Evolutionary conservation across 495 filamentous ascomycete species (phyloP).

Genomic region (Lepidopterella palustris): DNA sequence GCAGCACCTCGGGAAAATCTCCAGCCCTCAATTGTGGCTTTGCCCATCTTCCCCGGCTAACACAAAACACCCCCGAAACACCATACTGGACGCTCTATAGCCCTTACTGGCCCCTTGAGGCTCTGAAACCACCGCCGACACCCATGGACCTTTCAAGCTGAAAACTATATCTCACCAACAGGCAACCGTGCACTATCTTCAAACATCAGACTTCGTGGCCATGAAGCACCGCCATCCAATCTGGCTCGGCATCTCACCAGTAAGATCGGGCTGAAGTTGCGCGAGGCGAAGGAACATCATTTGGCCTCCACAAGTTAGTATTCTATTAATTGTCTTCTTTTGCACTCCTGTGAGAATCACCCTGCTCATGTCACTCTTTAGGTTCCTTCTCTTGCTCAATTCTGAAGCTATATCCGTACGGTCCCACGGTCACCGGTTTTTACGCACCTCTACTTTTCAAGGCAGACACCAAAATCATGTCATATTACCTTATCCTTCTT

Average conservation of each 20-base stretch:
- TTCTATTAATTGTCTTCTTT: not conserved
- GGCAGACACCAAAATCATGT: slow-evolving; percentile 6
- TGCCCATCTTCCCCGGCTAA: too few species aligned
- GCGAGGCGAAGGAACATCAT: not conserved
- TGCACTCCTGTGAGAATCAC: not conserved
- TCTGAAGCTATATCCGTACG: not conserved
- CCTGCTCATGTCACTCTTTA: slow-evolving; percentile 14
- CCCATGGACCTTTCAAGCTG: not conserved
- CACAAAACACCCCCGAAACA: too few species aligned
- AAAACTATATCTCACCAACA: not conserved
- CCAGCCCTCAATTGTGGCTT: too few species aligned
- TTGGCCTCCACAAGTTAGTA: too few species aligned
- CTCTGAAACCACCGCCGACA: too few species aligned
- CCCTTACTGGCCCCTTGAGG: too few species aligned
- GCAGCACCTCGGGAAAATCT: too few species aligned
- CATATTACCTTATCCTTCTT: slow-evolving; percentile 19
- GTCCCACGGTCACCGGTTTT: slow-evolving; percentile 25
- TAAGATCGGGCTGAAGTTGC: slow-evolving; percentile 6
- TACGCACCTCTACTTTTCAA: slow-evolving; percentile 2
- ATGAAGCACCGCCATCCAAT: not conserved
- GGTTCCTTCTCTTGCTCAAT: not conserved
- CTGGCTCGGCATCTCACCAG: not conserved
- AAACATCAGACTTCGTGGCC: not conserved
- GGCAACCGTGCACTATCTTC: not conserved
- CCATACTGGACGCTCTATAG: too few species aligned